These are phyloP conservation scores for Tillandsia fasciculata DNA, from an alignment of 176 grass and related monocot genomes.

Conservation along the genomic window DNA sequence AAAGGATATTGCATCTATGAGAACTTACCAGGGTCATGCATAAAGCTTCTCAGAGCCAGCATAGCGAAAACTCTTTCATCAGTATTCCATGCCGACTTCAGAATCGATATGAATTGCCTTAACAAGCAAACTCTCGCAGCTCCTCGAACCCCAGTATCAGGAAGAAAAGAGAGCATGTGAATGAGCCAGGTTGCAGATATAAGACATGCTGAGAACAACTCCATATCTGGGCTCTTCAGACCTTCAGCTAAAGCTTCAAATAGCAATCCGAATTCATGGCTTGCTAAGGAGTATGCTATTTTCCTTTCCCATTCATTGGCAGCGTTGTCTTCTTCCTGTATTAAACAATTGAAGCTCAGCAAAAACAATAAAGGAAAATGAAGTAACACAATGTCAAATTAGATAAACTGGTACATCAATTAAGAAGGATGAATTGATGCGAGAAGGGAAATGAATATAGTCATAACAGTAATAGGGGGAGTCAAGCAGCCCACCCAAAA, in stretches of 20 bases:
- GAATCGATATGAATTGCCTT: conserved; percentile 42
- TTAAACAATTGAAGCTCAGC: neutral
- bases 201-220: conserved; percentile 53
- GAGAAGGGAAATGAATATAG: no score
- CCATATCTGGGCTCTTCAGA: conserved; percentile 36
- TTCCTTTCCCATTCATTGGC: conserved; percentile 50
- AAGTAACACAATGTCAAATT: neutral
- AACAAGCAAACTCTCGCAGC: conserved; percentile 53
- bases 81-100: conserved; percentile 51
- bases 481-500: no score
- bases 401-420: neutral
- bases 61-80: conserved; percentile 53
- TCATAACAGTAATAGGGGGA: no score
- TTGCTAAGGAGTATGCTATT: conserved; percentile 45
- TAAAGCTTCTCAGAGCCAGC: conserved; percentile 57
- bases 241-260: conserved; percentile 56
- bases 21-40: conserved; percentile 44
- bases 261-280: conserved; percentile 66
- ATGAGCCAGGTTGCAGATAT: conserved; percentile 48
- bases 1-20: neutral
- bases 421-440: neutral
- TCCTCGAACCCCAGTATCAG: conserved; percentile 58
- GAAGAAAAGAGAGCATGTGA: conserved; percentile 52
- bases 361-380: neutral
- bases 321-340: conserved; percentile 42